Percentiles rank a stretch among this genome's conserved stretches.
These are phyloP conservation scores for Physcomitrium patens DNA, from an alignment of 225 moss, liverwort and hornwort genomes.

Conservation along the genomic window DNA sequence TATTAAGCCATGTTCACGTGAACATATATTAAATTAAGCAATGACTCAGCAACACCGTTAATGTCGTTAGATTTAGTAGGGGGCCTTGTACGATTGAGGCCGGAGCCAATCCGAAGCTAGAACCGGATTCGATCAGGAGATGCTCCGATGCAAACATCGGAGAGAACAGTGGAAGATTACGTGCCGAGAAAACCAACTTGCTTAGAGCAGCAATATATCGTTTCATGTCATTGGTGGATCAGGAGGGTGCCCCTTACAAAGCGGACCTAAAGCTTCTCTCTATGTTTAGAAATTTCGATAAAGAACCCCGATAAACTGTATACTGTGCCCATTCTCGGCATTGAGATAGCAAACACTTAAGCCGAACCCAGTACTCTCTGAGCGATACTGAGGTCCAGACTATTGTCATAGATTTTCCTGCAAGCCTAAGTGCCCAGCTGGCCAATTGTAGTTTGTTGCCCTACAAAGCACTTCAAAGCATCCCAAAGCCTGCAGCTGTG, in stretches of 20 bases:
- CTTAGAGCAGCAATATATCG: neutral
- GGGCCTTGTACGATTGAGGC: neutral
- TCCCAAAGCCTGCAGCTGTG: neutral
- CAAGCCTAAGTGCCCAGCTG: too few species aligned
- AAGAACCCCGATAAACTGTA: neutral
- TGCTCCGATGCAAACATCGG: neutral
- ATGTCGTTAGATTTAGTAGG: too few species aligned
- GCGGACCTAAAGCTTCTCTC: neutral
- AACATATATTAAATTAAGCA: neutral
- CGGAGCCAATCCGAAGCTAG: neutral
- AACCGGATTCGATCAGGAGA: too few species aligned
- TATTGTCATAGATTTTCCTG: neutral
- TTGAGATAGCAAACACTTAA: neutral
- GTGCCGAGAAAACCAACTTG: neutral
- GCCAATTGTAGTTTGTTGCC: neutral
- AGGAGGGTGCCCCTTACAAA: neutral
- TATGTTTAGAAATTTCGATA: neutral
- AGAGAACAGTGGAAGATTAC: neutral
- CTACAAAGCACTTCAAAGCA: too few species aligned
- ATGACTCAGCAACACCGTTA: too few species aligned
- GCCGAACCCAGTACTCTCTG: too few species aligned
- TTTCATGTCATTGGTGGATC: conserved; percentile 7
- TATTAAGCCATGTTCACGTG: too few species aligned
- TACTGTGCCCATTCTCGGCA: neutral
- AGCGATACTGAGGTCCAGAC: too few species aligned